Evolutionary conservation across 192 early-diverging fungal species (phyloP), one percentile per base, ranked within the genome.

Genomic region (Podila verticillata): DNA sequence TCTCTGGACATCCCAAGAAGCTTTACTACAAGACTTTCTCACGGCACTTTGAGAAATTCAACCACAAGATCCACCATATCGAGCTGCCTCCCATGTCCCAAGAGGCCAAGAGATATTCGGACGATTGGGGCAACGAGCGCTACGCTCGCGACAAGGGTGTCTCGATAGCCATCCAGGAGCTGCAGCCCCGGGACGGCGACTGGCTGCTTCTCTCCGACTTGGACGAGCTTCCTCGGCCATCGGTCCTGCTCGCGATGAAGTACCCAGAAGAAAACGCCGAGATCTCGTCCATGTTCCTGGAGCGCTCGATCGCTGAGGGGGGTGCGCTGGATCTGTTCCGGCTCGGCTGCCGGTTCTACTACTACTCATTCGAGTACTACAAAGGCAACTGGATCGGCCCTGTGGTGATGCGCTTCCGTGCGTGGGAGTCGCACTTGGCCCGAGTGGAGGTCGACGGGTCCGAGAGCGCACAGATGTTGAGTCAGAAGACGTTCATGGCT

Each of bases 301-400:
- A 70, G 26, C 59, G 47, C 8, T 51, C 49, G 12, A 2, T 8
- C 9, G 48, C 48, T 7, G 32, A 47, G 4, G 61, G 32, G 4
- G 61, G 32, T 28, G 32, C 51, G 8, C 24, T 60, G 22, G 61
- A 70, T 20, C 20, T 63, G 13, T 70, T 70, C 22, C 59, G 61
- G 12, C 15, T 63, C 13, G 68, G 68, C 19, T 63, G 68, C 34
- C 59, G 61, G 36, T 70, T 63, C 29, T 70, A 63, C 32, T 63
- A 70, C 60, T 63, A 63, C 31, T 70, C 68, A 1, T 70, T 34
- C 24, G 68, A 70, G 35, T 70, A 60, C 34, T 60, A 60, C 26
- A 47, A 70, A 9, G 47, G 30, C 8, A 47, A 47, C 19, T 70
- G 68, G 68, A 56, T 34, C 20, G 61, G 68, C 0, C 60, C 61